phyloP scores from a whole-genome alignment of 495 filamentous ascomycete genomes.

The Acidiella bohemica region DNA sequence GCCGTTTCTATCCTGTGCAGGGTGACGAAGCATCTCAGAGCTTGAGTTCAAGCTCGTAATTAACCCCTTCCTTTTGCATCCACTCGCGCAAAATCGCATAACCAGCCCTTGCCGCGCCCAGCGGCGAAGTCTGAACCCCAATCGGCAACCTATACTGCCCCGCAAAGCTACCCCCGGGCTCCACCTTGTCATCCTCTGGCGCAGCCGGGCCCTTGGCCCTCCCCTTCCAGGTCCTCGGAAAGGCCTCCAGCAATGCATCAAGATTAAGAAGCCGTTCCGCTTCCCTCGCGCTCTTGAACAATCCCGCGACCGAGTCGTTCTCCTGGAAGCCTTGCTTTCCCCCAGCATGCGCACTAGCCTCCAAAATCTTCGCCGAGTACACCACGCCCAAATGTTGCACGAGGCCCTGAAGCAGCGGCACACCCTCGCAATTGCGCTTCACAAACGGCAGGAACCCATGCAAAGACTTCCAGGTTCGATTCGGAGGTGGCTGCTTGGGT shows the following conservation, averaged over 20 bases:
- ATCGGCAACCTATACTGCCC: slow-evolving; percentile 12
- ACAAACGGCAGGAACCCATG: slow-evolving; percentile 15
- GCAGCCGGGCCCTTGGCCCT: slow-evolving; percentile 1
- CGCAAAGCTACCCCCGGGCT: slow-evolving; percentile 4
- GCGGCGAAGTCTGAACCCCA: slow-evolving; percentile 9
- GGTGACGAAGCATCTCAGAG: slow-evolving; percentile 2
- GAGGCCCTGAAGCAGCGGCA: slow-evolving; percentile 8
- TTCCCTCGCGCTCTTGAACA: slow-evolving; percentile 17
- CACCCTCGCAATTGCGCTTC: slow-evolving; percentile 6
- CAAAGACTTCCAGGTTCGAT: slow-evolving; percentile 8
- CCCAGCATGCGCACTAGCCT: neutral
- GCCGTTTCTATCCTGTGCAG: too few species aligned
- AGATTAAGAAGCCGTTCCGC: slow-evolving; percentile 19
- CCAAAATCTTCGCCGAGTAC: slow-evolving; percentile 5
- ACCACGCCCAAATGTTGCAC: slow-evolving; percentile 11
- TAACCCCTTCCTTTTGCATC: slow-evolving; percentile 9
- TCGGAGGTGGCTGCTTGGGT: slow-evolving; percentile 1
- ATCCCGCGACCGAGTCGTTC: neutral
- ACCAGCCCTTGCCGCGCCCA: slow-evolving; percentile 13
- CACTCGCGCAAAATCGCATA: slow-evolving; percentile 15
- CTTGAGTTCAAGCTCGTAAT: slow-evolving; percentile 14
- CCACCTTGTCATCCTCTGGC: neutral
- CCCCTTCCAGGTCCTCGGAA: slow-evolving; percentile 11
- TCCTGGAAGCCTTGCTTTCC: neutral
- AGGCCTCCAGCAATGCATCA: slow-evolving; percentile 10